phyloP scores from a whole-genome alignment of 441 rosid species.

The Jatropha podagrica region DNA sequence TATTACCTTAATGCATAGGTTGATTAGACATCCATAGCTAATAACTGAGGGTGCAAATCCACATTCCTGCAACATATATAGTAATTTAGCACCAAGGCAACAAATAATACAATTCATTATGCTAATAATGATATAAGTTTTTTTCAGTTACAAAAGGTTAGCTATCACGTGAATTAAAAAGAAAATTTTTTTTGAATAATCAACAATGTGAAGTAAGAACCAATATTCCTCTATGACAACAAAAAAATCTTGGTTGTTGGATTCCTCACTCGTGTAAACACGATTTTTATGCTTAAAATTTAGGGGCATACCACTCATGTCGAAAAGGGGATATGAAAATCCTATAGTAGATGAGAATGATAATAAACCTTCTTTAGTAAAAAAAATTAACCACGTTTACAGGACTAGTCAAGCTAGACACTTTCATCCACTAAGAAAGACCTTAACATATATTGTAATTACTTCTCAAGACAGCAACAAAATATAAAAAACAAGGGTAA shows the following conservation, averaged over 20 bases:
- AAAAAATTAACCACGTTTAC: neutral
- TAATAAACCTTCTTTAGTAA: neutral
- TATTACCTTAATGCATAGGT: conserved; percentile 80
- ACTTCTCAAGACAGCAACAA: neutral
- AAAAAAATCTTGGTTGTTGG: neutral
- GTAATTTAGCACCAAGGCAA: neutral
- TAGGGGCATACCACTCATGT: neutral
- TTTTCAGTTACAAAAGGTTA: neutral
- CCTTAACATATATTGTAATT: neutral
- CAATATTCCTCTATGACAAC: neutral
- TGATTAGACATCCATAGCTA: conserved; percentile 89
- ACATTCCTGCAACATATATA: conserved; percentile 61
- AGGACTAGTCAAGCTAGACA: neutral
- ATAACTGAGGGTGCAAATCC: conserved; percentile 84
- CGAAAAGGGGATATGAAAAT: neutral
- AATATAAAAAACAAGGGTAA: neutral
- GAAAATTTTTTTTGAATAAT: neutral
- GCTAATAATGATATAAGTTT: neutral
- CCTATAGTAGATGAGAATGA: neutral
- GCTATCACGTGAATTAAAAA: neutral
- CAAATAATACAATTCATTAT: neutral
- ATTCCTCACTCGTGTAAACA: neutral
- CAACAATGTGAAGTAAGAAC: neutral
- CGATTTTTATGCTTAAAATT: too few species aligned
- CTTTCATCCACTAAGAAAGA: neutral